These are phyloP conservation scores for Metarhizium humberi DNA, from an alignment of 2,329 filamentous ascomycete species.

Conservation along the genomic window DNA sequence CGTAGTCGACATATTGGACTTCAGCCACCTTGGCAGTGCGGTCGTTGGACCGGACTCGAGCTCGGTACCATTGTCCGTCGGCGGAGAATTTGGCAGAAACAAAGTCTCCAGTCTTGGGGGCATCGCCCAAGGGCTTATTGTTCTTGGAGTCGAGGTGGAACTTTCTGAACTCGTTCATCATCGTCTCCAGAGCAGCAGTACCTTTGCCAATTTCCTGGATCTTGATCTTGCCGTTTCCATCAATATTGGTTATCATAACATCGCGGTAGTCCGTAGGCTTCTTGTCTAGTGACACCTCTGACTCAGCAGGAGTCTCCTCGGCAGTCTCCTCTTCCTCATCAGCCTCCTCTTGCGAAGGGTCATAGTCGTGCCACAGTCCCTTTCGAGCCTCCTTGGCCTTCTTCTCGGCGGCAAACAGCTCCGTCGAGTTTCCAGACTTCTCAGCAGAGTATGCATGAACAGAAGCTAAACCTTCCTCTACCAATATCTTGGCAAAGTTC, in stretches of 20 bases:
- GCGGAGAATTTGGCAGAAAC: constrained; percentile 86
- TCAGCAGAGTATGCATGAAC: constrained; percentile 95
- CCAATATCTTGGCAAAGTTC: constrained; percentile 85
- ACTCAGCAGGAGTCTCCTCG: constrained; percentile 38
- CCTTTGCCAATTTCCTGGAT: constrained; percentile 83
- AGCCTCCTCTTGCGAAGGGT: constrained; percentile 74
- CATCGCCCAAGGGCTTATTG: constrained; percentile 59
- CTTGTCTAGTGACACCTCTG: constrained; percentile 49
- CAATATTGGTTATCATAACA: constrained; percentile 84
- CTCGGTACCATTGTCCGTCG: constrained; percentile 92
- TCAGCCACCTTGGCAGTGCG: constrained; percentile 81
- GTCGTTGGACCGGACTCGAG: constrained; percentile 83
- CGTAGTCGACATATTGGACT: constrained; percentile 91
- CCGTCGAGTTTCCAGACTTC: constrained; percentile 80
- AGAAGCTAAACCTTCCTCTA: constrained; percentile 87
- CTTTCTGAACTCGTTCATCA: constrained; percentile 85
- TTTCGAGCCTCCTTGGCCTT: constrained; percentile 82
- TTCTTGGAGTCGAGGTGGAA: constrained; percentile 85
- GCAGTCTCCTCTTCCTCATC: constrained; percentile 42
- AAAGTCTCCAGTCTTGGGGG: constrained; percentile 84
- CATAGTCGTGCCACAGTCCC: constrained; percentile 89
- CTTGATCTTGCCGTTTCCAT: constrained; percentile 74
- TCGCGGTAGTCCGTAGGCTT: constrained; percentile 81
- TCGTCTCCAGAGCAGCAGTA: constrained; percentile 71
- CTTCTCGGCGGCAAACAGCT: constrained; percentile 80